Conservation (phyloP, 2,329 filamentous ascomycete genomes). For the Madurella mycetomatis region DNA sequence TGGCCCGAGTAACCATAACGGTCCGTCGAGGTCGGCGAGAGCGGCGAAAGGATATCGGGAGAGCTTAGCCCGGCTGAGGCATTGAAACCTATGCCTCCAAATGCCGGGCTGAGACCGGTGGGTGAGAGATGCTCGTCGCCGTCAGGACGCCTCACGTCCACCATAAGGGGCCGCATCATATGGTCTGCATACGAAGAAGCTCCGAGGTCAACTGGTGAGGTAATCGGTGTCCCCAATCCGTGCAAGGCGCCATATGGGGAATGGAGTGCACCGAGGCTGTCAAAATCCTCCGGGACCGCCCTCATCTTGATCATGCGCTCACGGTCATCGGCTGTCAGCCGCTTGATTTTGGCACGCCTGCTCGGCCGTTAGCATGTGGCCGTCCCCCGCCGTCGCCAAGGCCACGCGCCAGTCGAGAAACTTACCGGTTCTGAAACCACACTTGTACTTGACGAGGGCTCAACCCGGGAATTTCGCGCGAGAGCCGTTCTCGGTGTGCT, state of each 20-base stretch:
- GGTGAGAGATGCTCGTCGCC: conserved; percentile 64
- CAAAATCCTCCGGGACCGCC: conserved; percentile 65
- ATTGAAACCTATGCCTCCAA: conserved; percentile 63
- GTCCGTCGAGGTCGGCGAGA: conserved; percentile 52
- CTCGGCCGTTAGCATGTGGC: conserved; percentile 16
- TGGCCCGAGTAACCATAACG: conserved; percentile 51
- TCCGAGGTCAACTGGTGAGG: conserved; percentile 46
- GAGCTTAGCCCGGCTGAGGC: conserved; percentile 46
- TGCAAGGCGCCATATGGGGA: conserved; percentile 62
- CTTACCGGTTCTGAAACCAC: conserved; percentile 96
- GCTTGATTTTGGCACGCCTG: conserved; percentile 68
- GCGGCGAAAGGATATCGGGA: conserved; percentile 53
- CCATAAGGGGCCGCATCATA: conserved; percentile 63
- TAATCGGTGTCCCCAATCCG: conserved; percentile 44
- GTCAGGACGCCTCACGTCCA: conserved; percentile 62
- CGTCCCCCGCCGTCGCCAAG: neutral
- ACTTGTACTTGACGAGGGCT: conserved; percentile 93
- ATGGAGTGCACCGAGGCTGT: conserved; percentile 65
- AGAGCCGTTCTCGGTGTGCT: conserved; percentile 79
- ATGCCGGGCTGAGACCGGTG: conserved; percentile 62
- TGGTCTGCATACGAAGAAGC: conserved; percentile 52
- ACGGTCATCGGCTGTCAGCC: conserved; percentile 64
- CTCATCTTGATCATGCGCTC: conserved; percentile 70
- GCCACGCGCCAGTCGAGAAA: conserved; percentile 6
- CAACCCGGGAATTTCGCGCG: conserved; percentile 83